phyloP scores from a whole-genome alignment of 805 yeast genomes.

The Candida coquimbonensis region DNA sequence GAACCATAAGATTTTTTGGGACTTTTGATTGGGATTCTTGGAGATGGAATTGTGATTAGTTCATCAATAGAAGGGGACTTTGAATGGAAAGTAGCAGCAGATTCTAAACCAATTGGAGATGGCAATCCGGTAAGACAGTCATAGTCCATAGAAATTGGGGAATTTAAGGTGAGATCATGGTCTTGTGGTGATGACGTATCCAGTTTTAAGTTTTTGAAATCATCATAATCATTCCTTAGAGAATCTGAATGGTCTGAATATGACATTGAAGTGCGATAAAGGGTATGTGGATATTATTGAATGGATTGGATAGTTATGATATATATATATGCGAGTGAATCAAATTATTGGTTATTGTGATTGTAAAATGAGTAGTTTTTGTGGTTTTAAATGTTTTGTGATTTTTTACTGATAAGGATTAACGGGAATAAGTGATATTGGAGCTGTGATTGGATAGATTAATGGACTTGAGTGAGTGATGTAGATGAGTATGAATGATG shows the following conservation, averaged over 20 bases:
- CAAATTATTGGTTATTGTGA: too few relatives aligned
- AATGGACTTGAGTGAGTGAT: too few relatives aligned
- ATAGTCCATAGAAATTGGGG: slow-evolving; percentile 24
- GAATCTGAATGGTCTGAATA: not conserved
- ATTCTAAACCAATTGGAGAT: slow-evolving; percentile 30
- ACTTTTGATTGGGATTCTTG: not conserved
- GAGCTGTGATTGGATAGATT: too few relatives aligned
- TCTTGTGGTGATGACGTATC: not conserved
- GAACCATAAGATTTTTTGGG: slow-evolving; percentile 2
- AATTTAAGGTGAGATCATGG: not conserved
- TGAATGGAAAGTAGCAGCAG: not conserved
- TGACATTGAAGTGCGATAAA: too few relatives aligned
- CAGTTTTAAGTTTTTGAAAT: not conserved
- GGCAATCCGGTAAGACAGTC: slow-evolving; percentile 38
- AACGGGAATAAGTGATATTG: too few relatives aligned
- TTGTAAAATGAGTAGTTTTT: too few relatives aligned
- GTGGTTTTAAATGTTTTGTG: too few relatives aligned
- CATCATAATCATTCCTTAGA: not conserved
- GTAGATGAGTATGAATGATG: too few relatives aligned
- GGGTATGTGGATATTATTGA: too few relatives aligned
- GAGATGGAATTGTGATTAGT: not conserved
- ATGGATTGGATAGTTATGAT: too few relatives aligned
- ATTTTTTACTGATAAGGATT: too few relatives aligned
- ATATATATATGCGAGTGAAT: too few relatives aligned
- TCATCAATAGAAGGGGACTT: not conserved